Evolutionary conservation across 495 filamentous ascomycete species (phyloP), one percentile per base, ranked within the genome.

Genomic region (Neurospora terricola): DNA sequence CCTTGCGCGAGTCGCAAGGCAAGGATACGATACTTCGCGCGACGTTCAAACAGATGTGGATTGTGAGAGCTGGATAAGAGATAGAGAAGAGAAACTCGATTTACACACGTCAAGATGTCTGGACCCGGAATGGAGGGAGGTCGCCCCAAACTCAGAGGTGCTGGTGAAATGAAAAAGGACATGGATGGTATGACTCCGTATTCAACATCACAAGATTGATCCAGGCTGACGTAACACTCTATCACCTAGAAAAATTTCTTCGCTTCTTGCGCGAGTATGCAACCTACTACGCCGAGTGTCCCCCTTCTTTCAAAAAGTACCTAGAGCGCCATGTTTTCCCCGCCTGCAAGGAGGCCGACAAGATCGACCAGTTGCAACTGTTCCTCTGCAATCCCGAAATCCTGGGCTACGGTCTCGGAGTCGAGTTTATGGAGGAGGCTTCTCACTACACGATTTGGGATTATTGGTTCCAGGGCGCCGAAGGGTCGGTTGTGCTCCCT

Each of bases 241-340:
- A 30, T 66, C 8, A 38, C 43, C 42, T 30, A 69, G 72, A 38
- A 4, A 37, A 12, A 1, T 75, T 78, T 23, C 30, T 76, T 4
- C 9, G 69, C 2, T 74, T 73, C 39, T 62, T 76, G 23, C 42
- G 70, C 34, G 39, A 66, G 5, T 78, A 78, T 38, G 71, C 76
- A 11, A 68, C 38, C 8, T 42, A 70, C 27, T 40, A 71, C 38
- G 11, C 45, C 2, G 76, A 77, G 38, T 76, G 75, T 21, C 70
- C 69, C 27, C 62, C 39, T n/a, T 23, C 54, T 8, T 73, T 76
- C 48, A 73, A 66, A 38, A 73, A 34, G 3, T 76, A 66, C 38
- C 38, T 77, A 8, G 42, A 69, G 38, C 69, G 73, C 0, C 69
- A 62, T 34, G 75, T 76, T 0, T 70, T 76, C 16, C 69, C 36